Conservation (phyloP, 495 filamentous ascomycete genomes). For the Daldinia caldariorum region DNA sequence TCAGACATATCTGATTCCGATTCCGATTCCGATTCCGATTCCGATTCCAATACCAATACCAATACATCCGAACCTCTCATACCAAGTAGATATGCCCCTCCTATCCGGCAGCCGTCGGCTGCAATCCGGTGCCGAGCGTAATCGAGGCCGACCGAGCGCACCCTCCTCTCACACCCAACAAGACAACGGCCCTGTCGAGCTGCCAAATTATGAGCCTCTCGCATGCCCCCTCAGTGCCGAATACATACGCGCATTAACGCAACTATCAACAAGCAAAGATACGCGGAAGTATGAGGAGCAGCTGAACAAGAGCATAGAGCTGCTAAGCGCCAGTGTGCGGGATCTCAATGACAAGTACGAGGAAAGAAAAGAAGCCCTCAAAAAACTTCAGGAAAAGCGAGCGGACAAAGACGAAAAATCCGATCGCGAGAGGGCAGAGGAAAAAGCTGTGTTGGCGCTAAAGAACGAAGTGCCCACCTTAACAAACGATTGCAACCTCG, state of each 20-base stretch:
- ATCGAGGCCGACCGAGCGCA: conserved; percentile 22
- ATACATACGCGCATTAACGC: conserved; percentile 46
- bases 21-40: no score
- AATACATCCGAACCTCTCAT: background rate
- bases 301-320: conserved; percentile 48
- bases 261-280: conserved; percentile 46
- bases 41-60: background rate
- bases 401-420: conserved; percentile 50
- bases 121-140: conserved; percentile 24
- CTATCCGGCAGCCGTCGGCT: conserved; percentile 16
- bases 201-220: conserved; percentile 70
- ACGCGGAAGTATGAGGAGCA: conserved; percentile 53
- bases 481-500: conserved; percentile 55
- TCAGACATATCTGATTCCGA: background rate
- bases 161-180: conserved; percentile 25
- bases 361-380: conserved; percentile 60
- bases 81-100: conserved; percentile 16
- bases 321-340: conserved; percentile 53
- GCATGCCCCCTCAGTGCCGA: conserved; percentile 57
- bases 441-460: conserved; percentile 50
- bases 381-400: conserved; percentile 47
- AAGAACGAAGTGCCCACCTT: conserved; percentile 52
- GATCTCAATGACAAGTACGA: conserved; percentile 63
- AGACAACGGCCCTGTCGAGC: conserved; percentile 40
- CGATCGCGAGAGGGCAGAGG: conserved; percentile 52